Base-by-base conservation (phyloP, 106 monocot species). In the Apostasia ramifera region DNA sequence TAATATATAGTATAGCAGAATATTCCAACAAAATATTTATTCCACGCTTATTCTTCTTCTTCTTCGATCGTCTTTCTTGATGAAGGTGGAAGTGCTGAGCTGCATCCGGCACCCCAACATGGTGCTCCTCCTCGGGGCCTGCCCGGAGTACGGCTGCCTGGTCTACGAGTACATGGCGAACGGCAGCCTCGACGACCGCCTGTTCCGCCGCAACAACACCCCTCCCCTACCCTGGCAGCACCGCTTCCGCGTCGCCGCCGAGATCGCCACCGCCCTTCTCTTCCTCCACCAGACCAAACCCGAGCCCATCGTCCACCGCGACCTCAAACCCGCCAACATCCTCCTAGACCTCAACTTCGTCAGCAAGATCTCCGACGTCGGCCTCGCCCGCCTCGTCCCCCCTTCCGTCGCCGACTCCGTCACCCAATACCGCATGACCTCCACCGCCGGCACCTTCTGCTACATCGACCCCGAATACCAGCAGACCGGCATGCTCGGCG, bases 61-160 rank as follows among this genome's bases (percentile, higher is more conserved):
- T 26, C 26, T 26, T 63, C 66, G 45, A 58, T 71, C 75, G 8
- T 79, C 79, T 67, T 83, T 83, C 45, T 75, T 76, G 57, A 79
- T 76, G 59, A 78, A 82, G 83, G 70, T 89, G 46, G 85, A 83
- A 57, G 78, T 90, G 2, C 66, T 90, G 66, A 86, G 90, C 73
- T 86, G 90, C 81, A 85, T 90, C n/a, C 52, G 79, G 11, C 79
- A 79, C 57, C 79, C 78, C 26, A 58, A 78, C 60, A 78, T 78
- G 71, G 78, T 78, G 15, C 67, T 78, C 1, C 72, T 78, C 8
- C 78, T 78, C 2, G 78, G 78, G 12, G 78, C 78, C 52, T 78
- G 78, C 59, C 78, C 78, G 0, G 72, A 78, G 37, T 78, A 72
- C 10, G 72, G 78, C 10, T 78, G 78, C 72, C 72, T 78, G 5